Conservation (phyloP, 2,329 filamentous ascomycete genomes). For the Pestalotiopsis sp. region DNA sequence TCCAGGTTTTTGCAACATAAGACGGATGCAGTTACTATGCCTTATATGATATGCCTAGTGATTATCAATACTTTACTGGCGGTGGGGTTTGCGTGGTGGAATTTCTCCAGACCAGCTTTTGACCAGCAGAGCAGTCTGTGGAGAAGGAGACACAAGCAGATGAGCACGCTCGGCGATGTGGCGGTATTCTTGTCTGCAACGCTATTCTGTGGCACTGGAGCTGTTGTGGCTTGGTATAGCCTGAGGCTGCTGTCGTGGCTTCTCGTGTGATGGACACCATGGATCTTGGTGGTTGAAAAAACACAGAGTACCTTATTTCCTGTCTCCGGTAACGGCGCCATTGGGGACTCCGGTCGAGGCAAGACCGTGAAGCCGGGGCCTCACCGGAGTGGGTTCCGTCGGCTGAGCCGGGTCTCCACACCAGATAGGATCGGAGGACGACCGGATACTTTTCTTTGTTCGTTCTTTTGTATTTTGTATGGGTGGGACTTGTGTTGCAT, state of each 20-base stretch:
- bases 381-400: slow-evolving; percentile 10
- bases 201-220: slow-evolving; percentile 19
- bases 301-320: background rate
- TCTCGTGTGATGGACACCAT: background rate
- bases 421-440: slow-evolving; percentile 1
- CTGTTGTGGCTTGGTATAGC: slow-evolving; percentile 15
- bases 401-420: slow-evolving; percentile 1
- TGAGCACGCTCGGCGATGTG: slow-evolving; percentile 26
- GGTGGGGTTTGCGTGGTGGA: slow-evolving; percentile 25
- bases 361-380: background rate
- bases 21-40: slow-evolving; percentile 4
- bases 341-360: background rate
- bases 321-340: slow-evolving; percentile 3
- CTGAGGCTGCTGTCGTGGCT: slow-evolving; percentile 13
- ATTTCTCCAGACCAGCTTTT: slow-evolving; percentile 26
- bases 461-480: background rate
- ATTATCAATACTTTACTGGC: background rate
- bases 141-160: slow-evolving; percentile 21
- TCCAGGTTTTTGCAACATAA: slow-evolving; percentile 14
- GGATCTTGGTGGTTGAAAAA: background rate
- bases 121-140: slow-evolving; percentile 26
- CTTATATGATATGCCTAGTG: background rate
- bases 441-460: slow-evolving; percentile 1
- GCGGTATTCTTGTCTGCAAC: slow-evolving; percentile 22
- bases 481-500: background rate